Evolutionary conservation across 108 stramenopile genomes (phyloP), one percentile per base, ranked within the genome.

Genomic region (Parmales sp.): DNA sequence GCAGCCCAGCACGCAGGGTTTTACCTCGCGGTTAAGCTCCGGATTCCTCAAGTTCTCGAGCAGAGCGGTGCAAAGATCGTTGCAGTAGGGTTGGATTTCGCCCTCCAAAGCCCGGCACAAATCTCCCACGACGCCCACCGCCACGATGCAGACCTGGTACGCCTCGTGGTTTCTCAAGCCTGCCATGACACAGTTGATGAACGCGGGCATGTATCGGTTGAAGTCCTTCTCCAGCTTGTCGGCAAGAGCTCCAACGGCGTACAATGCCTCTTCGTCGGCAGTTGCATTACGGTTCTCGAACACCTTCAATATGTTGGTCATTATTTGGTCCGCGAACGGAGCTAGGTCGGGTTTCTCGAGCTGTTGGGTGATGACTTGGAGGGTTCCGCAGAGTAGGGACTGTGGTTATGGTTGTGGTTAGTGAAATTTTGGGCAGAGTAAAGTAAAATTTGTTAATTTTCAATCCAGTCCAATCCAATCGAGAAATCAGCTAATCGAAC

Each of bases 221-320:
- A 98, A 98, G 37, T 85, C 88, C 1, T 67, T 82, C 68, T 95
- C 94, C 67, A 95, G 26, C 31, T 78, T 79, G 45, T 90, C 85
- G 18, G 89, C 86, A 49, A 98, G 73, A 7, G 90, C 85, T 11
- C 91, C 90, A 36, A 89, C 86, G 0, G 94, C 89, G 72, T 90
- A 78, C 51, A 94, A 90, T 37, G 93, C 92, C 74, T 98, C 97
- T 72, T 95, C 94, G 76, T 95, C 93, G 51, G 85, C 89, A 26
- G 78, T 78, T 4, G 91, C 83, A 65, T 88, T 89, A 46, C 89
- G 83, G 20, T 72, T 79, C 69, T 90, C 88, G 67, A 98, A 79
- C 2, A 94, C 94, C 72, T 87, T 80, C 39, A 98, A 63, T 23
- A 95, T 72, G 41, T 85, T 76, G 22, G 74, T 69, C 94, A 98